Evolutionary conservation across 495 filamentous ascomycete genomes (phyloP), one percentile per base, ranked within the genome.

Genomic region (Aspergillus egyptiacus): DNA sequence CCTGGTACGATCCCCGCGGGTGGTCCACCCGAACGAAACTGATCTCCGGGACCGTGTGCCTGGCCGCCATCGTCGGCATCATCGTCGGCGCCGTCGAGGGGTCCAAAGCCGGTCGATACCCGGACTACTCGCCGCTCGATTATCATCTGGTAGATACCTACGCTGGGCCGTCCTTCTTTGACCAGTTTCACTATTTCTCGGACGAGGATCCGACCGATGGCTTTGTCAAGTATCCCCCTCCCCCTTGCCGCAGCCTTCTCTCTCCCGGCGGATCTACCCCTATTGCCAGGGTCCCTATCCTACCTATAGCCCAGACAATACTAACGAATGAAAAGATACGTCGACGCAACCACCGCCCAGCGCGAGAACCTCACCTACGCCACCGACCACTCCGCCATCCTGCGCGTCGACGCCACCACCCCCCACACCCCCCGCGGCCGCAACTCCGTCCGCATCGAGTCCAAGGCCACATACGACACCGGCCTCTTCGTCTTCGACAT

Each of bases 401-500:
- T 83, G 3, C 67, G 66, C 24, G 78, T 83, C 6, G 78, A 82
- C 51, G 68, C 63, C 19, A 61, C 55, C 23, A 68, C 71, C n/a
- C 58, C 57, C 1, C 66, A 73, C 32, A 63, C 75, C 0, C 50
- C 52, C 1, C 67, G 61, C 0, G 76, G 77, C 42, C 73, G 77
- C 1, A 69, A 74, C 59, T 78, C 75, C 6, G 74, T 80, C 1
- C 77, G 77, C n/a, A 60, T 81, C 38, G 65, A 75, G 17, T 80
- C 76, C 4, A 75, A 69, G 25, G 66, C 57, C 4, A 63, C 58
- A 17, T 81, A 79, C 40, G 66, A 78, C 27, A 54, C 53, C 6
- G 75, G 73, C 1, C 67, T 80, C 2, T 81, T 81, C 56, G 51
- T 81, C 53, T 80, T 79, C 50, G 77, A 81, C 40, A 71, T 78